phyloP scores from a whole-genome alignment of 2,329 filamentous ascomycete species.

The Penicillium sumatraense region DNA sequence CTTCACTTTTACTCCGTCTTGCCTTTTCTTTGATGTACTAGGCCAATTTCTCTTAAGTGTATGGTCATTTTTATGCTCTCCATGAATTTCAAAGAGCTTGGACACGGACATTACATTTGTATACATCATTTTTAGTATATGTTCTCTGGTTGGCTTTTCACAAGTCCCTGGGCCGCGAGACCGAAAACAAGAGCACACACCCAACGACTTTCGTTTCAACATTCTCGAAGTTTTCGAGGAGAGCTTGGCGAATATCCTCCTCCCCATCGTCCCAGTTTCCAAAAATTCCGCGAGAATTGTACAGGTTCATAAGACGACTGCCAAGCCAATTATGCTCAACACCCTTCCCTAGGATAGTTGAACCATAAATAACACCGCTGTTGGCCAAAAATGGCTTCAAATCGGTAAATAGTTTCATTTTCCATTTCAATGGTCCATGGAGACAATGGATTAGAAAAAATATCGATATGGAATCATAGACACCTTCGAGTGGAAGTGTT shows the following conservation, averaged over 20 bases:
- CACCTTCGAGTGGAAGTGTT: slow-evolving; percentile 32
- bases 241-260: background rate
- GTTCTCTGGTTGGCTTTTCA: too few relatives aligned
- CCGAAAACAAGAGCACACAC: background rate
- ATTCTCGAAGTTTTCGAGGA: background rate
- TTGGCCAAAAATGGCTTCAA: slow-evolving; percentile 39
- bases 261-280: slow-evolving; percentile 2
- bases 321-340: slow-evolving; percentile 8
- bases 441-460: slow-evolving; percentile 53
- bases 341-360: slow-evolving; percentile 42
- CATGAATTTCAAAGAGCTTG: too few relatives aligned
- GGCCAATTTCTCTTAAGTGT: too few relatives aligned
- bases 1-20: background rate
- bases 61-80: too few relatives aligned
- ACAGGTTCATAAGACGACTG: background rate
- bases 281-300: background rate
- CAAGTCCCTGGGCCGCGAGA: background rate
- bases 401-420: slow-evolving; percentile 36
- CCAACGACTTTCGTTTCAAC: slow-evolving; percentile 6
- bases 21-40: too few relatives aligned
- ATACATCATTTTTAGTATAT: too few relatives aligned
- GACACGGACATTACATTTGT: too few relatives aligned
- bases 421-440: slow-evolving; percentile 34
- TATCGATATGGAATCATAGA: slow-evolving; percentile 51
- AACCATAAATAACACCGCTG: slow-evolving; percentile 45